phyloP scores from a whole-genome alignment of 2,329 filamentous ascomycete genomes.

The Cyanodermella asteris region DNA sequence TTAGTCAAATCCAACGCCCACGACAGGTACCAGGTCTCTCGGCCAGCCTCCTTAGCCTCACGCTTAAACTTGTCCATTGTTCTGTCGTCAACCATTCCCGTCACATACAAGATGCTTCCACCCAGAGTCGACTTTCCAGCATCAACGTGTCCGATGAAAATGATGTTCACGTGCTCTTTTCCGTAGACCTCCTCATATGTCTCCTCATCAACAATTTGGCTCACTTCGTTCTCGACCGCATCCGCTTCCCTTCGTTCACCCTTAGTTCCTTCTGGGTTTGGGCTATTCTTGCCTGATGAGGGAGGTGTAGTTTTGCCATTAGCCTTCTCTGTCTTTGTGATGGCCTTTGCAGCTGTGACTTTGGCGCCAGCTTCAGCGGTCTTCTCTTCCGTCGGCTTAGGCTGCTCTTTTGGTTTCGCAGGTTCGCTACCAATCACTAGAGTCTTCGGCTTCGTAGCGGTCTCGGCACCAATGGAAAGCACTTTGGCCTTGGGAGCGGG shows the following conservation, averaged over 20 bases:
- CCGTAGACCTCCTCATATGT: slow-evolving; percentile 86
- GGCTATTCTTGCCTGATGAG: slow-evolving; percentile 67
- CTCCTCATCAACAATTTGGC: slow-evolving; percentile 57
- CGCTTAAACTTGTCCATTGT: slow-evolving; percentile 96
- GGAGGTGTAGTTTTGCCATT: slow-evolving; percentile 63
- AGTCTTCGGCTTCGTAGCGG: slow-evolving; percentile 46
- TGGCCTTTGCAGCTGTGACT: slow-evolving; percentile 67
- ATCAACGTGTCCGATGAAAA: slow-evolving; percentile 96
- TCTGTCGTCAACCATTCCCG: slow-evolving; percentile 97
- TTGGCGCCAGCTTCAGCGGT: slow-evolving; percentile 51
- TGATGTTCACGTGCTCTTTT: slow-evolving; percentile 79
- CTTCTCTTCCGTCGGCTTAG: too few relatives aligned
- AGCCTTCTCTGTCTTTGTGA: slow-evolving; percentile 67
- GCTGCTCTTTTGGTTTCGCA: slow-evolving; percentile 32
- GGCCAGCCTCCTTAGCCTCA: slow-evolving; percentile 86
- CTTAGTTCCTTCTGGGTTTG: slow-evolving; percentile 35
- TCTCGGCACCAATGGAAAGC: slow-evolving; percentile 31
- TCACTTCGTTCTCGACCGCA: slow-evolving; percentile 63
- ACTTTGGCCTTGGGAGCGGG: slow-evolving; percentile 35
- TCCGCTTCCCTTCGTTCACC: slow-evolving; percentile 49
- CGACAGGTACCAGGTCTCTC: slow-evolving; percentile 96
- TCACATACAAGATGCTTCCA: slow-evolving; percentile 76
- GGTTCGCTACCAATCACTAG: slow-evolving; percentile 45
- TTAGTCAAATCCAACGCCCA: slow-evolving; percentile 96
- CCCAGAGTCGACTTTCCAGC: slow-evolving; percentile 94